phyloP scores from a whole-genome alignment of 73 alveolate species.

The Paramecium bursaria region DNA sequence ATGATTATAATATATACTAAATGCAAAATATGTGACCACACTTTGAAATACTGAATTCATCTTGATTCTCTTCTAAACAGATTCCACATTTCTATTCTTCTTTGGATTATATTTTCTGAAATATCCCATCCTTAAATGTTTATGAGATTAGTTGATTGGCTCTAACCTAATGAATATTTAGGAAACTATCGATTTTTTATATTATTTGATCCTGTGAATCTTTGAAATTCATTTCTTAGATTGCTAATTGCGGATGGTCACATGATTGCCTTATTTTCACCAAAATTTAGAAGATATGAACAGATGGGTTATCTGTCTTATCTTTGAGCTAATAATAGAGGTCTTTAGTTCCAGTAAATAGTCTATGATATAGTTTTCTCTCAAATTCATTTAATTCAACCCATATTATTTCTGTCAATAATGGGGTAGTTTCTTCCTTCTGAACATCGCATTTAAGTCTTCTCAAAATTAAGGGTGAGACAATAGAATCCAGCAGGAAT shows the following conservation, averaged over 20 bases:
- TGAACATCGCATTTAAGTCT: no score
- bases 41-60: not conserved
- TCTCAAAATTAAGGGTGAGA: constrained; percentile 46
- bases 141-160: not conserved
- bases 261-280: constrained; percentile 61
- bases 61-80: not conserved
- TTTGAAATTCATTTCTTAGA: not conserved
- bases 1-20: constrained; percentile 16
- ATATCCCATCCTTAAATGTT: not conserved
- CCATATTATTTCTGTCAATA: constrained; percentile 3
- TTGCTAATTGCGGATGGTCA: constrained; percentile 63
- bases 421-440: constrained; percentile 9
- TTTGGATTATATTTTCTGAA: constrained; percentile 1
- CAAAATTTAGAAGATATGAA: constrained; percentile 59
- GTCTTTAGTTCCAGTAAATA: constrained; percentile 17
- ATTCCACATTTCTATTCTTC: not conserved
- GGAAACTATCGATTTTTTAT: constrained; percentile 8
- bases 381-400: constrained; percentile 3
- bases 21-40: constrained; percentile 46
- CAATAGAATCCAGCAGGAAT: constrained; percentile 10
- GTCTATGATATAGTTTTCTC: constrained; percentile 1
- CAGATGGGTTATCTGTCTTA: not conserved
- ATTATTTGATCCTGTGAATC: not conserved
- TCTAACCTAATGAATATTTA: no score
- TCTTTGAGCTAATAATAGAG: not conserved